Evolutionary conservation across 306 rosid species (phyloP), one percentile per base, ranked within the genome.

Genomic region (Vigna radiata): DNA sequence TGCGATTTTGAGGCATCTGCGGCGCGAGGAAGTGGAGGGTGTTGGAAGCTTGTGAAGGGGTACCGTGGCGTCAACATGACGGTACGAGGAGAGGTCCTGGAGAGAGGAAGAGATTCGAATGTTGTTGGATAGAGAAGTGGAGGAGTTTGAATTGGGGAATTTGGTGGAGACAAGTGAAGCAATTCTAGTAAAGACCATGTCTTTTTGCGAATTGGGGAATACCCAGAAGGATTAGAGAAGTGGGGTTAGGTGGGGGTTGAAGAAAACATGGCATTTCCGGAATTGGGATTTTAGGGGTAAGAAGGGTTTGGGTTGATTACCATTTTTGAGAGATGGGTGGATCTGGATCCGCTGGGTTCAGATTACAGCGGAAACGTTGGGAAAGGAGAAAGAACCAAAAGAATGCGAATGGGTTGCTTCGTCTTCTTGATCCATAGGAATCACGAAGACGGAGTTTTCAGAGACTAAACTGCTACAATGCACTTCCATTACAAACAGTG

Each of bases 61-160:
- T 16, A 52, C 13, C 25, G 66, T 89, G 63, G 87, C 85, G n/a
- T 53, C 75, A 37, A 79, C 66, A 55, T 77, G 75, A 70, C 78
- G 85, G 81, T 88, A 89, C 1, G 89, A 79, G 56, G 94, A 82
- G 80, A 94, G 84, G 83, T 94, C 96, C 77, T 94, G 97, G 43
- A 94, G 97, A 64, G 96, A 94, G 5, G 97, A 88, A 8, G 96
- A 94, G 70, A 88, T 75, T 52, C 92, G 82, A 1, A 90, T 73
- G 77, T 78, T 81, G 77, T 84, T 81, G 68, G 88, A 82, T 62
- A 14, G 33, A 12, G n/a, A 3, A 29, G 4, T 58, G 37, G 56
- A 70, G 5, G 77, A 9, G 6, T 23, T 15, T 1, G 63, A n/a
- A 21, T 21, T 56, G 85, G 81, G 78, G 23, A 58, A 56, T 75